phyloP scores from a whole-genome alignment of 2,329 filamentous ascomycete genomes.

The Fusarium sp. region DNA sequence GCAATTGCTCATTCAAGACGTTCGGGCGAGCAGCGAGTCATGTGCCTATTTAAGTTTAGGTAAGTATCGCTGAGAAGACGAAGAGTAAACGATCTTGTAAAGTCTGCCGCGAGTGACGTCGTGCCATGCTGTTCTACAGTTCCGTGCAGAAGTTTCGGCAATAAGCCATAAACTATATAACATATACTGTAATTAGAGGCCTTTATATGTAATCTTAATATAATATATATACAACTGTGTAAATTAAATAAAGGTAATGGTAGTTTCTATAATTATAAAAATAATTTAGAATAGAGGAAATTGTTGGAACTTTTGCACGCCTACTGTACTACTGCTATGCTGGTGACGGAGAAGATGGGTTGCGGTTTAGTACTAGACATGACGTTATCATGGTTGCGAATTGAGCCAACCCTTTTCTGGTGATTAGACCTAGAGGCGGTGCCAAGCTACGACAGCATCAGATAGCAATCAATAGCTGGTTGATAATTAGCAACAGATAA shows the following conservation, averaged over 20 bases:
- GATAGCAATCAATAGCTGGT: background rate
- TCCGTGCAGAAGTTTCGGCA: too few species aligned
- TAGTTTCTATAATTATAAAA: too few species aligned
- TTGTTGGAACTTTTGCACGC: too few species aligned
- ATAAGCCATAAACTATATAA: too few species aligned
- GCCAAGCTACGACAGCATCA: background rate
- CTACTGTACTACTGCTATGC: background rate
- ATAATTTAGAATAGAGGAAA: too few species aligned
- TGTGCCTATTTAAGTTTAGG: background rate
- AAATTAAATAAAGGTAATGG: too few species aligned
- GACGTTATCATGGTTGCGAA: background rate
- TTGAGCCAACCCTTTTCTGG: background rate
- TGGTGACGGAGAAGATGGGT: background rate
- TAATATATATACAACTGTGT: too few species aligned
- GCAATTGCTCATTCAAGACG: conserved; percentile 11
- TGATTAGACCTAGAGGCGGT: background rate
- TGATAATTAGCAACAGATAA: background rate
- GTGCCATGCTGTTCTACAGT: background rate
- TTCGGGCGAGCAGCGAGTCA: conserved; percentile 3
- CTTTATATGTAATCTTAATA: too few species aligned
- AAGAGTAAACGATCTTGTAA: background rate
- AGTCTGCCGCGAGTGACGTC: background rate
- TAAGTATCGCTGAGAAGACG: background rate
- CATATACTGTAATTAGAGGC: too few species aligned
- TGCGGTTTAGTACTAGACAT: background rate